Evolutionary conservation across 129 eudicot genomes (phyloP).

Genomic region (Helianthus annuus): DNA sequence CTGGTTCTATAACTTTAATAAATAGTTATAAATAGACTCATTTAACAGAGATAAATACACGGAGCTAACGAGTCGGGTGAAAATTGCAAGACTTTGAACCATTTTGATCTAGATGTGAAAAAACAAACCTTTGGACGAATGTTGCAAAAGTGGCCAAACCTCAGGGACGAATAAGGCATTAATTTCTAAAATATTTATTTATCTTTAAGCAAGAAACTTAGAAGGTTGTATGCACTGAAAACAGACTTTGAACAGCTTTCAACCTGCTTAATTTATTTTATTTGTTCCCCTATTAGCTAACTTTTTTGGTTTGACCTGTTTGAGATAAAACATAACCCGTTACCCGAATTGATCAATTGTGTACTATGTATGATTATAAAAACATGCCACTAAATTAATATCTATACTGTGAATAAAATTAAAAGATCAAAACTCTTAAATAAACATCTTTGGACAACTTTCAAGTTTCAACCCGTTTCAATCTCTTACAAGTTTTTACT

Average conservation of each 20-base stretch:
- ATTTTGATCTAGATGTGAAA: too few relatives aligned
- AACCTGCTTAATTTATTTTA: not conserved
- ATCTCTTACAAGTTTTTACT: not conserved
- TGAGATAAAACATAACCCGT: too few relatives aligned
- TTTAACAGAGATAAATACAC: too few relatives aligned
- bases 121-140: too few relatives aligned
- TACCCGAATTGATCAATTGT: not conserved
- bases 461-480: not conserved
- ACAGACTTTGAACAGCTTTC: not conserved
- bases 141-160: too few relatives aligned
- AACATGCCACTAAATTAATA: not conserved
- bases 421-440: not conserved
- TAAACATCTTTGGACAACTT: not conserved
- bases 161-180: too few relatives aligned
- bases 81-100: too few relatives aligned
- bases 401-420: not conserved
- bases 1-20: too few relatives aligned
- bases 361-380: not conserved
- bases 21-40: too few relatives aligned
- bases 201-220: not conserved
- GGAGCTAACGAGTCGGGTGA: too few relatives aligned
- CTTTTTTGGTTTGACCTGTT: too few relatives aligned
- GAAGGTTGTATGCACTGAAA: not conserved
- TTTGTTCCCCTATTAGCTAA: not conserved
- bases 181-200: too few relatives aligned